Evolutionary conservation across 805 yeast species (phyloP), one percentile per base, ranked within the genome.

Genomic region (Komagataella kurtzmanii): DNA sequence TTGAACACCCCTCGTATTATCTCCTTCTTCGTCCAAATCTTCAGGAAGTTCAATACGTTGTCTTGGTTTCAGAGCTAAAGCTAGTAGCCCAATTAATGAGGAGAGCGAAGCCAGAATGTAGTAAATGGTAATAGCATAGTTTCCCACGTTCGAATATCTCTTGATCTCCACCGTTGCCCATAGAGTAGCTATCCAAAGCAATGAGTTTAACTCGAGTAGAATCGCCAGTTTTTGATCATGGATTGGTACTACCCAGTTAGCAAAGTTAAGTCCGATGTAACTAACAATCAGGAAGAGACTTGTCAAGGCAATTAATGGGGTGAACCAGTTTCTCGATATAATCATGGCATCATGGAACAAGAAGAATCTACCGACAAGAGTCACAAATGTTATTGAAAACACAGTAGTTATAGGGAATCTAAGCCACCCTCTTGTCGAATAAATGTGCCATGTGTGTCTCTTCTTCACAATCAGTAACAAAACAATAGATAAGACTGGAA

Each of bases 391-490:
- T 10, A 65, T 57, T 0, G 91, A 76, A 7, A 76, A 50, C 0
- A 62, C 59, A 17, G 83, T 57, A 17, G 89, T 72, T 3, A 81
- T 45, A 1, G 95, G 90, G 40, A 82, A 72, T 57, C 89, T 74
- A 18, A 77, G 55, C 56, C 75, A 66, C 1, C 77, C 75, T 54
- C 68, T 72, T 48, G 69, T 59, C 12, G 70, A 59, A 30, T 65
- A 66, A 46, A 75, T 64, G 40, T 61, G 63, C 83, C 85, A 72
- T 55, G 71, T 73, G 55, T 66, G 70, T 61, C 71, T 73, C 63
- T 64, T 76, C 52, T 54, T 66, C 54, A 73, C 72, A 30, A 82
- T 65, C 21, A 72, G 45, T 24, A 80, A 67, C 21, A 85, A 68
- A 3, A 77, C 60, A 1, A 77, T 52, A 8, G 75, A 61, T 1